phyloP scores from a whole-genome alignment of 1,284 basidiomycete species.

The Melampsora americana region DNA sequence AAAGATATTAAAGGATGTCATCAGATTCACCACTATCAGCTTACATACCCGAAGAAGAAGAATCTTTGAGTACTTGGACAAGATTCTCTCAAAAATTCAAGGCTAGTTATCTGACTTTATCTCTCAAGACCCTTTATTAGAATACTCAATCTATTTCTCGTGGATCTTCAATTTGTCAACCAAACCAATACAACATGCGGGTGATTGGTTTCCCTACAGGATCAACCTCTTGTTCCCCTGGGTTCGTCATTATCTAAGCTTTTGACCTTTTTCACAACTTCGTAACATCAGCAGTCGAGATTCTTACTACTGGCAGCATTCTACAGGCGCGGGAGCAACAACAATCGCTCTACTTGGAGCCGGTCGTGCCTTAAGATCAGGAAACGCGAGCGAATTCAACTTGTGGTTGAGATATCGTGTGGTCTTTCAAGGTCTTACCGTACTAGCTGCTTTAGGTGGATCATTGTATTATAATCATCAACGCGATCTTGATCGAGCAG shows the following conservation, averaged over 20 bases:
- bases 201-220: neutral
- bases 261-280: no score
- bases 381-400: conserved; percentile 27
- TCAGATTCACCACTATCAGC: neutral
- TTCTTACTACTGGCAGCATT: neutral
- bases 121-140: neutral
- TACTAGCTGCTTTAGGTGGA: conserved; percentile 34
- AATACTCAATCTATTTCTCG: neutral
- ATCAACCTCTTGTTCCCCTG: conserved; percentile 8
- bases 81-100: conserved; percentile 10
- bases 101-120: neutral
- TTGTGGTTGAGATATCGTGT: conserved; percentile 30
- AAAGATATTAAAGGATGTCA: no score
- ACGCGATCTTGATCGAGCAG: neutral
- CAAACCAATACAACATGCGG: neutral
- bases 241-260: neutral
- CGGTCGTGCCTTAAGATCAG: conserved; percentile 16
- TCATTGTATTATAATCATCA: conserved; percentile 35
- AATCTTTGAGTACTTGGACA: neutral
- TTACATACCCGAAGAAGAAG: neutral
- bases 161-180: neutral
- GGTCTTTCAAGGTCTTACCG: conserved; percentile 34
- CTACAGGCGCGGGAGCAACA: conserved; percentile 33
- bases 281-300: neutral
- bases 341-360: conserved; percentile 35